These are phyloP conservation scores for Periconia sp. DNA, from an alignment of 2,329 filamentous ascomycete genomes.

Conservation along the genomic window DNA sequence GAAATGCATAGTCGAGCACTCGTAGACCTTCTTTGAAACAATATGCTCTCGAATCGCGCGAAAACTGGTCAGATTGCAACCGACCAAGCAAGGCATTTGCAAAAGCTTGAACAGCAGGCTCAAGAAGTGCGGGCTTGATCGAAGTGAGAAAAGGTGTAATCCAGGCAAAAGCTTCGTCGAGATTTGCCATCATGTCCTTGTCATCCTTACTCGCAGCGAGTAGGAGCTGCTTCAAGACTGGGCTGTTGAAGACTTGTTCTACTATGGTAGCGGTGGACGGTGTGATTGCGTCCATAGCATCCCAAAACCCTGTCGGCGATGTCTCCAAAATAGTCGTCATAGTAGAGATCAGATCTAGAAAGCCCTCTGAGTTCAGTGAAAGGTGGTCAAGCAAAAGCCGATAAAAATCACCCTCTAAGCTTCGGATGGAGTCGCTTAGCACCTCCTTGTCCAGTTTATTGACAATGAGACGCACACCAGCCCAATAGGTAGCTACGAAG, in stretches of 20 bases:
- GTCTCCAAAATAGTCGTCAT: conserved; percentile 75
- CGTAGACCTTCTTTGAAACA: conserved; percentile 66
- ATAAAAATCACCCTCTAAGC: conserved; percentile 74
- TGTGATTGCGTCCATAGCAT: conserved; percentile 80
- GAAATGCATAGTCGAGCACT: conserved; percentile 43
- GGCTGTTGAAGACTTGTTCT: conserved; percentile 82
- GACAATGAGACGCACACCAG: conserved; percentile 76
- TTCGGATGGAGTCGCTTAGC: conserved; percentile 78
- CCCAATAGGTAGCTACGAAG: conserved; percentile 78
- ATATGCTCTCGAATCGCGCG: conserved; percentile 63
- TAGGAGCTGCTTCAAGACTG: conserved; percentile 67
- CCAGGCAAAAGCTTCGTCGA: conserved; percentile 75
- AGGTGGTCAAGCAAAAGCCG: conserved; percentile 70
- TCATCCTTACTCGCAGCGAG: conserved; percentile 50
- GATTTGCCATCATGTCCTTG: conserved; percentile 62
- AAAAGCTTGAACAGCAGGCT: conserved; percentile 80
- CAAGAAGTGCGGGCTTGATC: conserved; percentile 75
- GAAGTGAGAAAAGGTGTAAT: conserved; percentile 78
- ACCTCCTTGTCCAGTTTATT: conserved; percentile 73
- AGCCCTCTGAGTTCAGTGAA: conserved; percentile 55
- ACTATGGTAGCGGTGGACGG: conserved; percentile 79
- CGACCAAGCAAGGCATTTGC: conserved; percentile 75
- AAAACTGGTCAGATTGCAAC: conserved; percentile 62
- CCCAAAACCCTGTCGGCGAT: conserved; percentile 83
- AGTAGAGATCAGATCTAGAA: conserved; percentile 73